Evolutionary conservation across 2,329 filamentous ascomycete species (phyloP), one percentile per base, ranked within the genome.

Genomic region (Xylariaceae sp.): DNA sequence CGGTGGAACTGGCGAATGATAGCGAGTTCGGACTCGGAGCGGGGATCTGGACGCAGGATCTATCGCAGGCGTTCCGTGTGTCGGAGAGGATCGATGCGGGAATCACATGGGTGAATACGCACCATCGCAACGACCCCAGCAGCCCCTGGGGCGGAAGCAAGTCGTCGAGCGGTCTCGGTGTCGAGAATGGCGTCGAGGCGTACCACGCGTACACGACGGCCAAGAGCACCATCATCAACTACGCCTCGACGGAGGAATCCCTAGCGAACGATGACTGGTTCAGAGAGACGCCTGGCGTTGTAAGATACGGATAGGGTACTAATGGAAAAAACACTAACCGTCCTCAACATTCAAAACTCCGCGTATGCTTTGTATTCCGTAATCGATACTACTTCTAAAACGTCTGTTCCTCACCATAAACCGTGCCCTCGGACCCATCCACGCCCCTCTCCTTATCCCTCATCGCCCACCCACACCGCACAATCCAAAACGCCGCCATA

Each of bases 21-120:
- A 88, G 83, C 69, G 87, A 81, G 63, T 93, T 90, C 73, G 89
- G 88, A 62, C 82, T 94, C 34, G 89, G 89, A 56, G 88, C 89
- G 23, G 88, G 86, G 30, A 79, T 93, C 17, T 90, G 91, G 84
- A 93, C 89, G 35, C 82, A 76, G 64, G 86, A 91, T 73, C 77
- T 92, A 70, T 85, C 87, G 72, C 88, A 86, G 51, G 88, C 88
- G 59, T 82, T 91, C 69, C 82, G 88, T 44, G 86, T 92, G 2
- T 85, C 88, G 55, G 88, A 90, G 70, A 79, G 79, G 50, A 80
- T 93, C 64, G 81, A 84, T 63, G 87, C 89, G 1, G 89, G 87
- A 62, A 81, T 80, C 57, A 77, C 79, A 1, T 82, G 80, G 78
- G 76, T 80, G 47, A 78, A 79, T 58, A 90, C 80, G 0, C 87